These are phyloP conservation scores for Auxenochlorella pyrenoidosa DNA, from an alignment of 139 green algal genomes.

Conservation along the genomic window DNA sequence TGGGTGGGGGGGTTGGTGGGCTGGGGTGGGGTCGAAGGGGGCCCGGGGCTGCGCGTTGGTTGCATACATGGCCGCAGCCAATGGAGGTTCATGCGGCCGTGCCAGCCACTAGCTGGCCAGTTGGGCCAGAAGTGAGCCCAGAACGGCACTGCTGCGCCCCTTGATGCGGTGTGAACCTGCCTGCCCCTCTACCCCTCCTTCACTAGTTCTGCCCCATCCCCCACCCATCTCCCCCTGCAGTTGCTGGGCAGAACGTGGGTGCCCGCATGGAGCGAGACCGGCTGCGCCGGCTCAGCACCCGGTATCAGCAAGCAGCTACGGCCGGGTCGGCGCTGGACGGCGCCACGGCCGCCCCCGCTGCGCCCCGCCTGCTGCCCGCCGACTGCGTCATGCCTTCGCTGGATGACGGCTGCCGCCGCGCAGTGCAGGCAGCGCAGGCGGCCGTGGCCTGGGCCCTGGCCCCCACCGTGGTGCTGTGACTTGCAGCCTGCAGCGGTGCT, in stretches of 20 bases:
- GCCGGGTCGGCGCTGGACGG: background rate
- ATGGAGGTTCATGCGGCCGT: no score
- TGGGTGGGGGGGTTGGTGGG: background rate
- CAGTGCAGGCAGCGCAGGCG: slow-evolving; percentile 3
- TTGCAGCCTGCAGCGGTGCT: background rate
- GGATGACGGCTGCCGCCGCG: slow-evolving; percentile 10
- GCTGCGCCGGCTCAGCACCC: slow-evolving; percentile 17
- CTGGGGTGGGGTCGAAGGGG: no score
- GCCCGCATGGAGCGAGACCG: slow-evolving; percentile 65
- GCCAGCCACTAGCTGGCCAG: no score
- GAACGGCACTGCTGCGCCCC: no score
- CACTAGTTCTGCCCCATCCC: background rate
- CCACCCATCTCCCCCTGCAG: background rate
- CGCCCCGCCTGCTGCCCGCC: background rate
- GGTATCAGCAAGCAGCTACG: background rate
- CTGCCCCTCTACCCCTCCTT: background rate
- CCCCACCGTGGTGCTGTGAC: background rate
- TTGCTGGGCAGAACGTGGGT: slow-evolving; percentile 74
- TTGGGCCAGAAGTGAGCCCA: no score
- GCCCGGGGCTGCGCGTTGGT: no score
- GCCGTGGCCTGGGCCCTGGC: slow-evolving; percentile 10
- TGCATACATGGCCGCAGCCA: no score
- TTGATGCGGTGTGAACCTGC: no score
- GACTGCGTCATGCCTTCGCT: background rate
- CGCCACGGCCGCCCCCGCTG: background rate